Evolutionary conservation across 2,329 filamentous ascomycete genomes (phyloP), one percentile per base, ranked within the genome.

Genomic region (Didymella arachidicola): DNA sequence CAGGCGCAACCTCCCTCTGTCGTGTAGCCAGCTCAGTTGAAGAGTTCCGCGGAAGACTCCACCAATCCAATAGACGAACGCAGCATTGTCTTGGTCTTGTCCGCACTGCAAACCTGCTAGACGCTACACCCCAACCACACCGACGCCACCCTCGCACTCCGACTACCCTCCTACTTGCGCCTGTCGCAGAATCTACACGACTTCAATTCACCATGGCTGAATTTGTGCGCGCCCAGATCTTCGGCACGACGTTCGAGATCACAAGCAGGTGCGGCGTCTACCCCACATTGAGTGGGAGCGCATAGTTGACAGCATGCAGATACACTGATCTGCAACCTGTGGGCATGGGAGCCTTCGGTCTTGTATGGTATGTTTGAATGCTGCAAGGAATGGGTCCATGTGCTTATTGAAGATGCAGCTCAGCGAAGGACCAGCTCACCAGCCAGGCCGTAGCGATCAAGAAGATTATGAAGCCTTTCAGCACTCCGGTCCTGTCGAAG

Each of bases 381-480:
- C 61, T 38, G 53, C 42, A 30, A 50, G 53, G 48, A 52, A 38
- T 19, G 12, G 2, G 18, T 46, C 27, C 19, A 36, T 53, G 51
- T 44, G 59, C 63, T 70, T 36, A 76, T 60, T 16, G 11, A 16
- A 19, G 8, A 49, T 57, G 52, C 77, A 98, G 94, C 81, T 98
- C 95, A 65, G 95, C 95, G 58, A 94, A 93, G 81, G 95, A 99
- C 79, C 93, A 98, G 83, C 92, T 99, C 80, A 98, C 95, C 60
- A 91, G 87, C 78, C 93, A 97, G 79, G 93, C 93, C 80, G 95
- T 99, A 62, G 95, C 95, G 59, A 93, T 99, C 77, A 99, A 99
- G 87, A 99, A 99, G 87, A 99, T 99, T 76, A 98, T 99, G 94
- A 99, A 98, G 84, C 95, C 95, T 10, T 99, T 99, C 81, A 97